Base-by-base conservation (phyloP, 1,139 yeast species). In the Saccharomyces uvarum region DNA sequence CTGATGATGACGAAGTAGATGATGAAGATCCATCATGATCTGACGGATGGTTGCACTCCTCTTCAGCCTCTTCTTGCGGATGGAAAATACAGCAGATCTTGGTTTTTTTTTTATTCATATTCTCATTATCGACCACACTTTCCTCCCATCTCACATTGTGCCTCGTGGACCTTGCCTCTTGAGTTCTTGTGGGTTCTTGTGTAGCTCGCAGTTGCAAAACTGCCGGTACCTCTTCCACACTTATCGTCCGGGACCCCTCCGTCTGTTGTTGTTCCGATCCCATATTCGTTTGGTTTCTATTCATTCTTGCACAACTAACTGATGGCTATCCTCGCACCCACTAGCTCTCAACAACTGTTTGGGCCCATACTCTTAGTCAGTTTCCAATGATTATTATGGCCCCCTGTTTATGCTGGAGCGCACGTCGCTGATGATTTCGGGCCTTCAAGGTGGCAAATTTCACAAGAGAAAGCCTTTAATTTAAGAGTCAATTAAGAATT, bases 81-180 rank as follows among this genome's bases (percentile, higher is more conserved):
- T 89, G 96, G 73, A 86, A 93, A 24, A 93, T 91, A 63, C 99
- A 91, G 68, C 99, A 93, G n/a, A 91, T 85, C 70, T 91, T 93
- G 19, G 96, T 81, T 69, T 89, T 90, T 73, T 91, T 91, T 74
- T 81, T 87, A 65, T 85, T 80, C 86, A 93, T 76, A 67, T 86
- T 74, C 70, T 91, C 99, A 67, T 91, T 91, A 70, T 91, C 98
- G 4, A 91, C 77, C 3, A 89, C 93, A 51, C 84, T 96, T 48
- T 86, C 88, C 4, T 83, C 77, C 97, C 97, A 91, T 55, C 84
- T 76, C 0, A 91, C 97, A 48, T 77, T 77, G 2, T 83, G 77
- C 54, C 69, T 66, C 29, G 56, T 50, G 13, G 49, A 6, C 24
- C 21, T 38, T 38, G 21, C 44, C 13, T 16, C 44, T 16, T 38